These are phyloP conservation scores for Ophiocordyceps robertsii DNA, from an alignment of 2,329 filamentous ascomycete genomes.

Conservation along the genomic window DNA sequence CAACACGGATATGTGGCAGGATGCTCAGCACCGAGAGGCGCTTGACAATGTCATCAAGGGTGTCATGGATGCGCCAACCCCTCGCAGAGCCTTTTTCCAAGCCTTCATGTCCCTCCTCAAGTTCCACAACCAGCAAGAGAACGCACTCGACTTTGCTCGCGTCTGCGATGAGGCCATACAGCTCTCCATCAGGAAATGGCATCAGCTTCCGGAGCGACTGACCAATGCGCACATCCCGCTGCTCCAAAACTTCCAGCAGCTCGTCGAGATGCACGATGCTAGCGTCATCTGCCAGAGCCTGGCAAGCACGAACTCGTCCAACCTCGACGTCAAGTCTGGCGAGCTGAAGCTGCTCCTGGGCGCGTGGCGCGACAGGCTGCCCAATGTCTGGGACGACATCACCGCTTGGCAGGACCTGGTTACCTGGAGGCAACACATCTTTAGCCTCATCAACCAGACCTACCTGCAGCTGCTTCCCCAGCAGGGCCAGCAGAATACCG, in stretches of 20 bases:
- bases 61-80: conserved; percentile 93
- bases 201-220: conserved; percentile 85
- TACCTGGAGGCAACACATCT: conserved; percentile 99
- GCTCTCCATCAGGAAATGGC: conserved; percentile 94
- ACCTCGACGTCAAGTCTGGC: conserved; percentile 86
- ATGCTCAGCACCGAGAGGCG: conserved; percentile 71
- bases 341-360: conserved; percentile 89
- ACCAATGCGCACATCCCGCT: conserved; percentile 93
- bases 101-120: conserved; percentile 96
- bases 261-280: conserved; percentile 94
- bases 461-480: conserved; percentile 77
- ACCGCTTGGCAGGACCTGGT: conserved; percentile 98
- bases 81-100: conserved; percentile 90
- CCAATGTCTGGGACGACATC: conserved; percentile 99
- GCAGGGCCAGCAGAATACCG: conserved; percentile 61
- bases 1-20: conserved; percentile 89
- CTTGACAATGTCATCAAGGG: conserved; percentile 91
- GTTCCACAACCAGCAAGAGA: conserved; percentile 79
- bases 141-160: conserved; percentile 65
- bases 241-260: conserved; percentile 92
- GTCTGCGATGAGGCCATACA: conserved; percentile 96
- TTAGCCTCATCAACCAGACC: conserved; percentile 88
- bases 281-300: conserved; percentile 93
- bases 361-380: conserved; percentile 88
- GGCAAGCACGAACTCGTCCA: conserved; percentile 66